Evolutionary conservation across 805 yeast genomes (phyloP), one percentile per base, ranked within the genome.

Genomic region (Zygosaccharomyces siamensis): DNA sequence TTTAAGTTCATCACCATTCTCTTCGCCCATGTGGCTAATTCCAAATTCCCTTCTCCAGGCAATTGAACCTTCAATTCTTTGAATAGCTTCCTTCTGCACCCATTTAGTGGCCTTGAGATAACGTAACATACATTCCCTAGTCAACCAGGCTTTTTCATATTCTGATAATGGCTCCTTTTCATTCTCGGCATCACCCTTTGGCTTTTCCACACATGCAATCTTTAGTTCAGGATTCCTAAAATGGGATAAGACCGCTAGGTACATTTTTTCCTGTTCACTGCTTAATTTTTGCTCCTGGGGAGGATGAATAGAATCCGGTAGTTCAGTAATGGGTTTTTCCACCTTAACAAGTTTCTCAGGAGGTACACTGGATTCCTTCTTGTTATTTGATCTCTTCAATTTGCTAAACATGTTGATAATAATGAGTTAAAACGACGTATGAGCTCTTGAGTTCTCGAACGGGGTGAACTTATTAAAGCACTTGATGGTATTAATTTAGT

Each of bases 31-130:
- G 21, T 61, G 52, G 37, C 75, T 67, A 31, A 86, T 83, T 21
- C 97, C 97, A 63, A 89, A 90, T 56, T 86, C 92, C 58, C 97
- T 81, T 72, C 99, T 81, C 99, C 99, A 93, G 3, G 87, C 83
- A 18, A 93, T 56, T 0, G 98, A 84, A 20, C 80, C 78, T 55
- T 81, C 84, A 8, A 93, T 73, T 61, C 99, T 79, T 47, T 77
- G 76, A 43, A 82, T 83, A 35, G 95, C 86, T 10, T 84, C 87
- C 26, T 75, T 68, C 0, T 75, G 75, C 27, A 78, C 75, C 99
- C 99, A 93, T 66, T 89, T 92, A 21, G 97, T 86, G 21, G 99
- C 99, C 48, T 97, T 78, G 47, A 92, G 71, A 65, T 93, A 93
- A 64, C 99, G 79, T 60, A 89, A 68, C 49, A 93, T 74, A 64